These are phyloP conservation scores for Nemania abortiva DNA, from an alignment of 2,329 filamentous ascomycete genomes.

Conservation along the genomic window DNA sequence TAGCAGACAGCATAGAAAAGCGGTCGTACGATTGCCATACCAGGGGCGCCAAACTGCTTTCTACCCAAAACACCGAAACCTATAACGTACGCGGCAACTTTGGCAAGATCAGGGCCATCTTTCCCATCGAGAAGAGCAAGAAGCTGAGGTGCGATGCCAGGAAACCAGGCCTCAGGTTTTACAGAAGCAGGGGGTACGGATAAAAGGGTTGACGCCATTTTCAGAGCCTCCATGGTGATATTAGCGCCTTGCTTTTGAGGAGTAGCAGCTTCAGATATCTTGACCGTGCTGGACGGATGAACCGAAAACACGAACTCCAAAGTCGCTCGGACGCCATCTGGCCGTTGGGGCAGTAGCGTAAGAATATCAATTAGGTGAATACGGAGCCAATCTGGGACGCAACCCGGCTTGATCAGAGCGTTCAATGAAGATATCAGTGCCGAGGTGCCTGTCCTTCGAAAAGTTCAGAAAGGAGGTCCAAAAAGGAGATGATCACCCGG, in stretches of 20 bases:
- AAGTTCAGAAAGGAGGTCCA: constrained; percentile 44
- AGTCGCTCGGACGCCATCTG: constrained; percentile 73
- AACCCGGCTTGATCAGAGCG: constrained; percentile 70
- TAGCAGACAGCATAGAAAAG: constrained; percentile 8
- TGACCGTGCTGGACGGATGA: constrained; percentile 66
- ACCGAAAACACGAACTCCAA: constrained; percentile 79
- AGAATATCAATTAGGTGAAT: constrained; percentile 67
- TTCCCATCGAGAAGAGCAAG: constrained; percentile 71
- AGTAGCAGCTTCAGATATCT: constrained; percentile 55
- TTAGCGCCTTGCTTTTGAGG: constrained; percentile 69
- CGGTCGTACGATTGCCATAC: constrained; percentile 51
- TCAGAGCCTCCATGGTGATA: constrained; percentile 76
- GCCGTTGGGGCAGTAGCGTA: constrained; percentile 70
- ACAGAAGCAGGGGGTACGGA: constrained; percentile 69
- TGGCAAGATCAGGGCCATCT: constrained; percentile 68
- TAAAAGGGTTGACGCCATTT: constrained; percentile 71
- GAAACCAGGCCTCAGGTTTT: constrained; percentile 69
- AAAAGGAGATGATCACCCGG: constrained; percentile 34
- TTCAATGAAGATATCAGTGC: constrained; percentile 72
- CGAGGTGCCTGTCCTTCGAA: constrained; percentile 59
- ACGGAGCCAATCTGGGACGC: constrained; percentile 71
- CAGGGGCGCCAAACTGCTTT: constrained; percentile 72
- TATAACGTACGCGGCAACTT: constrained; percentile 71
- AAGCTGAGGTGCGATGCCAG: constrained; percentile 70
- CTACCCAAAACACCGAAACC: constrained; percentile 75